Evolutionary conservation across 2,329 filamentous ascomycete genomes (phyloP).

Genomic region (Colletotrichum scovillei): DNA sequence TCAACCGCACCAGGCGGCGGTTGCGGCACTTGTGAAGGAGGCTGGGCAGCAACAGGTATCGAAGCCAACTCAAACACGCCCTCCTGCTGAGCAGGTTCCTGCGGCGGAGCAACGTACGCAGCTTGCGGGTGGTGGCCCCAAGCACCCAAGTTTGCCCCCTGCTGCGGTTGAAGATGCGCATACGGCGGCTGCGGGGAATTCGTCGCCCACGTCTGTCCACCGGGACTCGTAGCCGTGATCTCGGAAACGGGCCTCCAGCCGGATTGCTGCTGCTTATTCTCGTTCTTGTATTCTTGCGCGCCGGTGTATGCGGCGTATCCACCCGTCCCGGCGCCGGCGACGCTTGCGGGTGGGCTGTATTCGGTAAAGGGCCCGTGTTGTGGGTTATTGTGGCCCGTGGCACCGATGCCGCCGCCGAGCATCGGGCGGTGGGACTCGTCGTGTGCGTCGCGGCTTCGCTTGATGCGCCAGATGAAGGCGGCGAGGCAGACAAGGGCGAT

Average conservation of each 20-base stretch:
- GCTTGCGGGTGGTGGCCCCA: constrained; percentile 31
- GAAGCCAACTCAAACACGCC: constrained; percentile 37
- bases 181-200: constrained; percentile 17
- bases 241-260: constrained; percentile 19
- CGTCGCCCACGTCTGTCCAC: constrained; percentile 28
- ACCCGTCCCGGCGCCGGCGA: not conserved
- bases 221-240: constrained; percentile 7
- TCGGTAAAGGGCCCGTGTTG: constrained; percentile 12
- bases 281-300: constrained; percentile 9
- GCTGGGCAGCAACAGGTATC: not conserved
- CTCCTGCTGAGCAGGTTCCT: not conserved
- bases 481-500: constrained; percentile 34
- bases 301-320: not conserved
- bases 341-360: constrained; percentile 12
- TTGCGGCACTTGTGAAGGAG: not conserved
- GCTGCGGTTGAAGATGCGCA: not conserved
- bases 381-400: constrained; percentile 10
- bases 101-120: not conserved
- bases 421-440: constrained; percentile 34
- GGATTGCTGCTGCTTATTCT: constrained; percentile 4
- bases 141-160: constrained; percentile 10
- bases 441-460: constrained; percentile 27
- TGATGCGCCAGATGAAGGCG: constrained; percentile 27
- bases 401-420: constrained; percentile 28
- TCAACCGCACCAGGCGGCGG: constrained; percentile 23